Evolutionary conservation across 2,329 filamentous ascomycete species (phyloP).

Genomic region (Cucurbitaria berberidis): DNA sequence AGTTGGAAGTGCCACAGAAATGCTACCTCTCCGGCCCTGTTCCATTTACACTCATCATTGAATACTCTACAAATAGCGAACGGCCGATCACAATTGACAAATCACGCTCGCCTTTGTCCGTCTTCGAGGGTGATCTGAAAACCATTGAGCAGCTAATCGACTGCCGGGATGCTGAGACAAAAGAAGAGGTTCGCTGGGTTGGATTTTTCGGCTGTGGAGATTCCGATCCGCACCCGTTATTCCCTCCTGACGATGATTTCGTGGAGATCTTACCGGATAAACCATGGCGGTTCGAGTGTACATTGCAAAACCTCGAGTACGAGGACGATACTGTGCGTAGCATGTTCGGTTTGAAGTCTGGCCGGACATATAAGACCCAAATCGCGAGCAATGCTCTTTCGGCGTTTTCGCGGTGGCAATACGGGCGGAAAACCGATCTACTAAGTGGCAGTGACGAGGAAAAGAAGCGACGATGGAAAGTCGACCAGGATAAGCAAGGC

Average conservation of each 20-base stretch:
- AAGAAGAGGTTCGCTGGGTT: not conserved
- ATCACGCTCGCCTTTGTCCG: not conserved
- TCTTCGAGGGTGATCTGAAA: not conserved
- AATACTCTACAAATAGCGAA: not conserved
- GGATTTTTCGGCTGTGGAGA: not conserved
- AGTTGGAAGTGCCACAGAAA: not conserved
- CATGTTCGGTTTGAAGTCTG: not conserved
- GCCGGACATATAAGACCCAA: not conserved
- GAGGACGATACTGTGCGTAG: not conserved
- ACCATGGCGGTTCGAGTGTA: conserved; percentile 2
- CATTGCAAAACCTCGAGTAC: not conserved
- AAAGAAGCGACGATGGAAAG: too few relatives aligned
- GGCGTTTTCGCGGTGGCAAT: not conserved
- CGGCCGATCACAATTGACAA: not conserved
- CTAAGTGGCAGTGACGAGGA: not conserved
- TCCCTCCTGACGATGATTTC: not conserved
- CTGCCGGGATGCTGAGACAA: not conserved
- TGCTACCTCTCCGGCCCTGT: not conserved
- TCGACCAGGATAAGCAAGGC: not conserved
- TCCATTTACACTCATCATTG: not conserved
- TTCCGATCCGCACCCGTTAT: conserved; percentile 1
- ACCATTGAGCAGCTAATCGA: not conserved
- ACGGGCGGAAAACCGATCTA: not conserved
- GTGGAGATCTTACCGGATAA: not conserved
- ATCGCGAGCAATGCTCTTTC: not conserved